phyloP scores from a whole-genome alignment of 208 protist genomes.

The Herpetomonas tarakana region DNA sequence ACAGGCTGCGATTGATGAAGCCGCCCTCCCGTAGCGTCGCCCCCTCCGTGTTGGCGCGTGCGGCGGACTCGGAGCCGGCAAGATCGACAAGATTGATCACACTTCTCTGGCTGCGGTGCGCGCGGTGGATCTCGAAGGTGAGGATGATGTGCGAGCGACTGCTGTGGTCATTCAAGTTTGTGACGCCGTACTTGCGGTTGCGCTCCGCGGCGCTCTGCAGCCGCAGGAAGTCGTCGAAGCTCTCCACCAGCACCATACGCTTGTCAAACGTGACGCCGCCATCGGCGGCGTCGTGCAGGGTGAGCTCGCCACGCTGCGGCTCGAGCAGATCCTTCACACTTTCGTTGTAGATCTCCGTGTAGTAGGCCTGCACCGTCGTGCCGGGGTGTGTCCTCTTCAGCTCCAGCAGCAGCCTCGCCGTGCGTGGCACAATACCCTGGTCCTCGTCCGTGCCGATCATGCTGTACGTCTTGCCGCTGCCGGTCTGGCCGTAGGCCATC shows the following conservation, averaged over 20 bases:
- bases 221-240: constrained; percentile 59
- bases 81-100: constrained; percentile 90
- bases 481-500: constrained; percentile 90
- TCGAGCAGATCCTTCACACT: constrained; percentile 74
- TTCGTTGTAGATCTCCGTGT: constrained; percentile 90
- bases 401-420: constrained; percentile 68
- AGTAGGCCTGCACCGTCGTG: constrained; percentile 46
- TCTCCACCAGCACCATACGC: constrained; percentile 52
- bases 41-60: constrained; percentile 83
- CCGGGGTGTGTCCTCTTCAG: constrained; percentile 40
- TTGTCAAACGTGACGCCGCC: constrained; percentile 39
- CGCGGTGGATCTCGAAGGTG: constrained; percentile 34
- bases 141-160: constrained; percentile 58
- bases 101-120: constrained; percentile 32
- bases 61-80: constrained; percentile 85
- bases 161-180: constrained; percentile 86
- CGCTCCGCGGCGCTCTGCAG: constrained; percentile 60
- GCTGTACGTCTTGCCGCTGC: constrained; percentile 91
- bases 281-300: constrained; percentile 46
- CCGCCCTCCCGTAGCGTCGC: constrained; percentile 51
- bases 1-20: constrained; percentile 91
- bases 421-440: constrained; percentile 35
- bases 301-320: constrained; percentile 29
- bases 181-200: constrained; percentile 83
- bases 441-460: constrained; percentile 72